Evolutionary conservation across 2,329 filamentous ascomycete genomes (phyloP), one percentile per base, ranked within the genome.

Genomic region (Penicillium paneum): DNA sequence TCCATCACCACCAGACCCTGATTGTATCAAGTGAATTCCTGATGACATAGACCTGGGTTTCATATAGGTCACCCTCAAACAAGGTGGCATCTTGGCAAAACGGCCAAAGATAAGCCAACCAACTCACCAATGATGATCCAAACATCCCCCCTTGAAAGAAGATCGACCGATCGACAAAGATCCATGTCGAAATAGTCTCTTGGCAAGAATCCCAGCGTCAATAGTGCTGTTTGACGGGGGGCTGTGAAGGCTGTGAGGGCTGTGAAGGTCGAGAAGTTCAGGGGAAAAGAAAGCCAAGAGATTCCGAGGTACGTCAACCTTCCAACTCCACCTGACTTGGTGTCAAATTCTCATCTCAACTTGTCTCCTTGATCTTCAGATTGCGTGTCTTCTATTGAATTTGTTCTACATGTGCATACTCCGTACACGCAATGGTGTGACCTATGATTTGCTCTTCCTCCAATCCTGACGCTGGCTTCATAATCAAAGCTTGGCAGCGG

Each of bases 401-500:
- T 15, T 10, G 17, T 34, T 45, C 29, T 8, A 39, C 26, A 28
- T 3, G 44, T 47, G 40, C 49, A 45, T 45, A 28, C 41, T 47
- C 32, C 41, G 38, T 45, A 28, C 41, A 36, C 44, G 31, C 51
- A 53, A 53, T 53, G 36, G 51, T 53, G 51, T 43, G 15, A 49
- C 50, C 41, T 39, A n/a, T 17, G 7, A 28, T 28, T 31, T 24
- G 7, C 29, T 52, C 36, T 43, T 32, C 28, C 26, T 28, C 34
- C 48, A 41, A 43, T 39, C 28, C 40, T 31, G 36, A 54, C 17
- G 39, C 29, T 29, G 21, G 34, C 43, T 44, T 61, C 62, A 64
- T 60, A 62, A 13, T 12, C 40, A 61, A 67, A 64, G 67, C 68
- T 70, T 70, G 68, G 67, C 68, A 62, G 66, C 63, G 66, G 67